Base-by-base conservation (phyloP, 768 basidiomycete species). In the Xerocomus potaroensis region DNA sequence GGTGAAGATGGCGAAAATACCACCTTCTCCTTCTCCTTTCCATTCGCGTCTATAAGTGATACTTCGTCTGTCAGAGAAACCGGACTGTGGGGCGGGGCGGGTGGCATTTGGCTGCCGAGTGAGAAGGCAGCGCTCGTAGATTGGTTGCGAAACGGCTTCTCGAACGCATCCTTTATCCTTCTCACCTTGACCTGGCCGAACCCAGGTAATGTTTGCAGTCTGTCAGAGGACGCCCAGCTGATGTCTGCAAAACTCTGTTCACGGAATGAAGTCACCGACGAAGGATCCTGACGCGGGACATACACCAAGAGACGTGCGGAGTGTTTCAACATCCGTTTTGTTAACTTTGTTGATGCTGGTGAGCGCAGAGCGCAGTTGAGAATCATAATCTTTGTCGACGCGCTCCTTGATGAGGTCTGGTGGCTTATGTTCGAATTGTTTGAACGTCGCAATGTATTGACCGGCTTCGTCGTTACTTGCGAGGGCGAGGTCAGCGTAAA, bases 341-440 rank as follows among this genome's bases (percentile, higher is more conserved):
- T 98, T 98, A 51, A 99, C 91, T 56, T 89, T 91, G 61, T 80
- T 86, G 58, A 98, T 89, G 53, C 80, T 82, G 2, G 95, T 98
- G 22, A 99, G 73, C 1, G 89, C 78, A 16, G 81, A 79, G 46
- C 87, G 87, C 12, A 98, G 66, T 58, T 92, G 77, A 8, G 91
- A 81, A 52, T 76, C 69, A 59, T 96, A 91, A 57, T 91, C 87
- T 54, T 93, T 91, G 64, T 96, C 92, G 23, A 89, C 74, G 35
- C 91, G 85, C 63, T 98, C 96, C 65, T 93, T 95, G 71, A 99
- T 94, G 60, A 93, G 72, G 61, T 91, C 84, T 8, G 95, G 93
- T 9, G 92, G 80, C 58, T 88, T 93, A 73, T 91, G 85, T 64
- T 98, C 96, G 59, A 86, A 95, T 53, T 89, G 83, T 62, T 98